Conservation (phyloP, 345 rosid species). For the Isatis tinctoria region DNA sequence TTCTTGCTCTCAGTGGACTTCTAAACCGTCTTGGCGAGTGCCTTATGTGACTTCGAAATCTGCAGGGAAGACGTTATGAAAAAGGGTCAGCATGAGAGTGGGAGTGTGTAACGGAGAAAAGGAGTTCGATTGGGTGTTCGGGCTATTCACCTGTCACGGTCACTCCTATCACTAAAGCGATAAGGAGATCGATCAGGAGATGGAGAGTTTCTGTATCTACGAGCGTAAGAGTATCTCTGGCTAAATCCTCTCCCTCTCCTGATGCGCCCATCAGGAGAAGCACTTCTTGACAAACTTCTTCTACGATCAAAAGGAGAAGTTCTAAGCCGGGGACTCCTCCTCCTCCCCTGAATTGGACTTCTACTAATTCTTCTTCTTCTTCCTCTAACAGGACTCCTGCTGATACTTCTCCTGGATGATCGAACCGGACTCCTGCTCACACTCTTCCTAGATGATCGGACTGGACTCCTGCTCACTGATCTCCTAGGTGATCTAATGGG, state of each 20-base stretch:
- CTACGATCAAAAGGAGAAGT: constrained; percentile 57
- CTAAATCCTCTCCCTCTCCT: constrained; percentile 96
- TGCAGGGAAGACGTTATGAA: constrained; percentile 16
- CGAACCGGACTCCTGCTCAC: constrained; percentile 43
- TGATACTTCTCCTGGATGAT: constrained; percentile 33
- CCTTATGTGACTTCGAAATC: constrained; percentile 68
- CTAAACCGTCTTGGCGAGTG: constrained; percentile 87
- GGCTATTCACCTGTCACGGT: constrained; percentile 62
- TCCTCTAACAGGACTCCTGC: constrained; percentile 60
- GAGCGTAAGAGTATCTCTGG: constrained; percentile 81
- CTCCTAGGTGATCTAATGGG: constrained; percentile 39
- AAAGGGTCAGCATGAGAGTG: neutral
- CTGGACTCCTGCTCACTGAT: constrained; percentile 49
- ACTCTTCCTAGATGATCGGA: constrained; percentile 27
- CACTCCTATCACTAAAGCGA: constrained; percentile 57
- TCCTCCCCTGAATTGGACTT: constrained; percentile 55
- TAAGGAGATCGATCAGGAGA: constrained; percentile 90
- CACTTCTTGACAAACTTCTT: constrained; percentile 80
- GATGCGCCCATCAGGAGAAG: constrained; percentile 75
- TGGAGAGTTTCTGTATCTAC: constrained; percentile 76
- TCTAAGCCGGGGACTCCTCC: constrained; percentile 48
- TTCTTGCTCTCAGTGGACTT: constrained; percentile 79
- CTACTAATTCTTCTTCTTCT: constrained; percentile 61
- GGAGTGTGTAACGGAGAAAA: neutral
- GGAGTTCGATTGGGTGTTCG: neutral